Conservation (phyloP, 768 basidiomycete genomes). For the Boletus subparvulus region DNA sequence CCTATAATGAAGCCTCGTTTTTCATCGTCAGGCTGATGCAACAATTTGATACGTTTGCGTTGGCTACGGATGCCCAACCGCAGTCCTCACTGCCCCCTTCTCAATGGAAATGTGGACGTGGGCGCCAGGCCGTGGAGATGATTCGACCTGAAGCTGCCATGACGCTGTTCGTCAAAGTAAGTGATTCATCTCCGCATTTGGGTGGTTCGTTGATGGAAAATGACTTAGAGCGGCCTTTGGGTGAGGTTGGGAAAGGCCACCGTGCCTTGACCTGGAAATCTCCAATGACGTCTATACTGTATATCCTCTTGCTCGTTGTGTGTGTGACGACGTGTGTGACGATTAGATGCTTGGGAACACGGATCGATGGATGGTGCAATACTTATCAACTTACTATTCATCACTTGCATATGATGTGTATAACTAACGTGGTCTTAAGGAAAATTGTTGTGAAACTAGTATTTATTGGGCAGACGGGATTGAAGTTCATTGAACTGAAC, state of each 20-base stretch:
- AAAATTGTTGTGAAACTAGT: not conserved
- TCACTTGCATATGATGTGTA: conserved; percentile 7
- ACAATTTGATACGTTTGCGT: conserved; percentile 55
- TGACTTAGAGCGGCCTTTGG: conserved; percentile 57
- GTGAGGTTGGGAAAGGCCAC: conserved; percentile 41
- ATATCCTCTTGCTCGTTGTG: not conserved
- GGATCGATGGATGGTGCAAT: not conserved
- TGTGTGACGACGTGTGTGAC: not conserved
- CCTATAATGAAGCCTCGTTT: conserved; percentile 74
- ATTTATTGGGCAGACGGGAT: not conserved
- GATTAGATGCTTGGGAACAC: not conserved
- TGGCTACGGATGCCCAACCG: conserved; percentile 64
- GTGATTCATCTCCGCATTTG: conserved; percentile 20
- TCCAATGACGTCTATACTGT: too few relatives aligned
- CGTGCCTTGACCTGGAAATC: conserved; percentile 8
- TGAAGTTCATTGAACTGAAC: too few relatives aligned
- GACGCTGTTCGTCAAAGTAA: conserved; percentile 66
- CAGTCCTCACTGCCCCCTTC: conserved; percentile 57
- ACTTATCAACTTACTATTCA: conserved; percentile 19
- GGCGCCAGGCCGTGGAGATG: conserved; percentile 54
- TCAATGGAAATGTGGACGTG: conserved; percentile 47
- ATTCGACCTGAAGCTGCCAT: conserved; percentile 64
- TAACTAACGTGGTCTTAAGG: not conserved
- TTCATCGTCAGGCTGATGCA: conserved; percentile 69
- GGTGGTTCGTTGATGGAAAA: conserved; percentile 1